Evolutionary conservation across 306 rosid genomes (phyloP).

Genomic region (Cajanus cajan): DNA sequence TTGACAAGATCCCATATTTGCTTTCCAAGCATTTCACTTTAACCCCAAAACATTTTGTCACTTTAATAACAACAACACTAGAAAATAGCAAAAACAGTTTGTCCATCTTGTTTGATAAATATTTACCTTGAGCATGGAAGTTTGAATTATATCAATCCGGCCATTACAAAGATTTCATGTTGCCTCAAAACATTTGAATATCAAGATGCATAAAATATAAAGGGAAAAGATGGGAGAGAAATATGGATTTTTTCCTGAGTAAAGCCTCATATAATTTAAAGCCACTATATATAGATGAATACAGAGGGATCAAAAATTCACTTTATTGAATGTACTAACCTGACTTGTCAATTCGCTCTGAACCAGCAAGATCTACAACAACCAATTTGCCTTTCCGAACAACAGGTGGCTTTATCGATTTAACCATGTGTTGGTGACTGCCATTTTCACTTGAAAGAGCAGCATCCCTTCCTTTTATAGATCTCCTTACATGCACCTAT

Average conservation of each 20-base stretch:
- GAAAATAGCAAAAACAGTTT: constrained; percentile 16
- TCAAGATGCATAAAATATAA: constrained; percentile 3
- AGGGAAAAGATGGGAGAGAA: background rate
- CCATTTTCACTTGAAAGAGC: constrained; percentile 69
- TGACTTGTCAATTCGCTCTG: constrained; percentile 96
- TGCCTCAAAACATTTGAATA: constrained; percentile 11
- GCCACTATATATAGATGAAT: constrained; percentile 14
- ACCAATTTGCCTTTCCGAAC: constrained; percentile 88
- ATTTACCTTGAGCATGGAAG: constrained; percentile 14
- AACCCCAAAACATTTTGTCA: constrained; percentile 6
- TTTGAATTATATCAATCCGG: constrained; percentile 9
- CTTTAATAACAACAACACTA: background rate
- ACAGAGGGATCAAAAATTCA: constrained; percentile 14
- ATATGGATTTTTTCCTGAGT: constrained; percentile 18
- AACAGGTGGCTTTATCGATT: constrained; percentile 73
- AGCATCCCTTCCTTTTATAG: constrained; percentile 74
- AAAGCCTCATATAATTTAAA: constrained; percentile 18
- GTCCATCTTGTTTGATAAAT: constrained; percentile 9
- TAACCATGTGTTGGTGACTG: constrained; percentile 52
- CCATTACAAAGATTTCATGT: background rate
- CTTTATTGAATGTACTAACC: constrained; percentile 48
- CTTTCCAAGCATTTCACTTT: constrained; percentile 12
- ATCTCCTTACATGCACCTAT: constrained; percentile 82
- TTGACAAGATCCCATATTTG: background rate
- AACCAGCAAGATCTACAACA: constrained; percentile 99